Evolutionary conservation across 352 stramenopile genomes (phyloP).

Genomic region (Pythium coloratum): DNA sequence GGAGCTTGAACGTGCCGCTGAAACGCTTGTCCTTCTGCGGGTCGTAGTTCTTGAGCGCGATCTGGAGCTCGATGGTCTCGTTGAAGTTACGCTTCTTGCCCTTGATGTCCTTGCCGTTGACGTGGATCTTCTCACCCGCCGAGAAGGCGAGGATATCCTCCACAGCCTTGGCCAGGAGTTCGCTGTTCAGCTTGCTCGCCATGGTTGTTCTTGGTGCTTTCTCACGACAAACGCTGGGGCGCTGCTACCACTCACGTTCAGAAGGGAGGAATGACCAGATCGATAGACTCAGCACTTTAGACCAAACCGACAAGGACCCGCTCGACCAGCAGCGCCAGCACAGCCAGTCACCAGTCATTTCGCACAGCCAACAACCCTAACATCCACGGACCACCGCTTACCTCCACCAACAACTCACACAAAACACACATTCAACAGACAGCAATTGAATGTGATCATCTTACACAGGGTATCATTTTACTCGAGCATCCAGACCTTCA

Average conservation of each 20-base stretch:
- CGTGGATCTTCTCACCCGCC: slow-evolving; percentile 90
- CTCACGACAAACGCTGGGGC: slow-evolving; percentile 39
- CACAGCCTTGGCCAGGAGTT: slow-evolving; percentile 95
- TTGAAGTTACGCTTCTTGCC: slow-evolving; percentile 99
- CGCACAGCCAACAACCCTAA: slow-evolving; percentile 21
- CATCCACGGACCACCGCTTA: slow-evolving; percentile 12
- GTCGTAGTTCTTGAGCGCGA: slow-evolving; percentile 99
- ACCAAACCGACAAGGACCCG: no score
- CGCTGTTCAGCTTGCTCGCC: slow-evolving; percentile 97
- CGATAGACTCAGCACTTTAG: no score
- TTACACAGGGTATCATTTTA: neutral
- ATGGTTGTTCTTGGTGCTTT: slow-evolving; percentile 27
- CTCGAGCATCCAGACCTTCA: neutral
- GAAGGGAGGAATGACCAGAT: slow-evolving; percentile 69
- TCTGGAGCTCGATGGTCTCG: slow-evolving; percentile 98
- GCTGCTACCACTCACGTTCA: slow-evolving; percentile 68
- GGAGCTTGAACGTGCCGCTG: slow-evolving; percentile 98
- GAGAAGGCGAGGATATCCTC: slow-evolving; percentile 96
- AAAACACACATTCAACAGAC: neutral
- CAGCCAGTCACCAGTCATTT: slow-evolving; percentile 26
- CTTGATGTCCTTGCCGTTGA: slow-evolving; percentile 92
- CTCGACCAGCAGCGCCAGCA: neutral
- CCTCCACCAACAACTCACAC: slow-evolving; percentile 15
- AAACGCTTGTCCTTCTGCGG: slow-evolving; percentile 99
- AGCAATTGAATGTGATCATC: neutral